Base-by-base conservation (phyloP, 2,329 filamentous ascomycete species). In the Paradendryphiella salina region DNA sequence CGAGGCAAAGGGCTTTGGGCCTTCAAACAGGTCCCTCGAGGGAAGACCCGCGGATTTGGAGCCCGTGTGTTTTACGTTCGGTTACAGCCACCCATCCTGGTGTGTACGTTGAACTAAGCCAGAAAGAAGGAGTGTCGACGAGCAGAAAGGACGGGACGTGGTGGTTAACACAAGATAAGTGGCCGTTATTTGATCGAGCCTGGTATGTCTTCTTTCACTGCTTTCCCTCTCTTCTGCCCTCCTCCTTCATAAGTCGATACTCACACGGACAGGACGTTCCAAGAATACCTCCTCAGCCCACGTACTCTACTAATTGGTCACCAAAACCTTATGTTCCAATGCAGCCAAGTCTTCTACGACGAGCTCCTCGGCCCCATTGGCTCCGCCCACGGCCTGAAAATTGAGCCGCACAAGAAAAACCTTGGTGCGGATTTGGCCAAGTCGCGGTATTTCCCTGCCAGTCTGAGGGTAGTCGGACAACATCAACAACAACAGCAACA, bases 181-280 rank as follows among this genome's bases (percentile, higher is more conserved):
- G 55, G 57, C 60, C 58, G 2, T 32, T 63, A 0, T 59, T 59
- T 34, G 15, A 17, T 0, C 56, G 60, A 4, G 61, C 56, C 4
- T 64, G 58, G 39, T 40, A 40, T n/a, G 17, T 26, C 14, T 4
- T 8, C 8, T 20, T 4, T 8, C 8, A 20, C n/a, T 4, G n/a
- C 5, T 14, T 10, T 31, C 31, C 2, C 11, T 34, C 14, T n/a
- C 11, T 2, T 34, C 23, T 26, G 1, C 7, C 23, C 23, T 10
- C 23, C 10, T 26, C 2, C 4, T 9, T 26, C 23, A 9, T 18
- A 1, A 26, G 20, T 10, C 20, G 20, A 4, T 44, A 11, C 3
- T 18, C 3, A 3, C 8, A 17, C 2, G 3, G 1, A 8, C 10
- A 40, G 37, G 60, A 57, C 56, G 4, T 59, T 60, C 10, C 61